Evolutionary conservation across 768 basidiomycete species (phyloP), one percentile per base, ranked within the genome.

Genomic region (Leccinum arenicola): DNA sequence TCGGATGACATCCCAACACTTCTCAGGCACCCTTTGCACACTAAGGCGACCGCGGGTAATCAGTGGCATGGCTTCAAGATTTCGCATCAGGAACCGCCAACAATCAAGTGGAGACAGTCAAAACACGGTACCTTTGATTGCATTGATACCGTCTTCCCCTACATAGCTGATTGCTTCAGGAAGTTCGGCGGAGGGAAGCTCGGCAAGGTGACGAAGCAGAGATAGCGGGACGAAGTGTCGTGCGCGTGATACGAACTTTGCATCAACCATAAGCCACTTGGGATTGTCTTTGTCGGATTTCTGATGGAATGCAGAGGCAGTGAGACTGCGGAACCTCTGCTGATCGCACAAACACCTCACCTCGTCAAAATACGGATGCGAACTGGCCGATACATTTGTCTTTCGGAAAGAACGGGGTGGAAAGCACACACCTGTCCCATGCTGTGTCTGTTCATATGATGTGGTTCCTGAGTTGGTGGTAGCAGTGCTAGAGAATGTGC

Each of bases 201-300:
- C 77, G 0, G 86, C 83, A 40, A 95, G 82, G 52, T 79, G 75
- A 25, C 86, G 85, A 47, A 98, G 78, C 1, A 96, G 78, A 6
- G 87, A 77, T 11, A 96, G 79, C 3, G 94, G 87, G 11, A 96
- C 82, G 55, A 93, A 93, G 74, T 95, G 78, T 31, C 72, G 64
- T 6, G 89, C 81, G 23, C 89, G 84, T 6, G 82, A 76, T 15
- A 73, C 65, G 71, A 95, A 95, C 33, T 80, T 82, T 54, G 88
- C 75, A 65, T 93, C 87, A 36, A 95, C 90, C 95, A 98, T 98
- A 77, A 81, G 95, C 95, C 95, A 98, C 69, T 82, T 91, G 2
- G 95, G 95, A 11, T 85, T 78, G 3, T 80, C 78, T 66, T 85
- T 66, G 57, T 92, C 80, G 2, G 93, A 83, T 84, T 95, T 95